phyloP scores from a whole-genome alignment of 768 basidiomycete genomes.

The Galerina marginata region DNA sequence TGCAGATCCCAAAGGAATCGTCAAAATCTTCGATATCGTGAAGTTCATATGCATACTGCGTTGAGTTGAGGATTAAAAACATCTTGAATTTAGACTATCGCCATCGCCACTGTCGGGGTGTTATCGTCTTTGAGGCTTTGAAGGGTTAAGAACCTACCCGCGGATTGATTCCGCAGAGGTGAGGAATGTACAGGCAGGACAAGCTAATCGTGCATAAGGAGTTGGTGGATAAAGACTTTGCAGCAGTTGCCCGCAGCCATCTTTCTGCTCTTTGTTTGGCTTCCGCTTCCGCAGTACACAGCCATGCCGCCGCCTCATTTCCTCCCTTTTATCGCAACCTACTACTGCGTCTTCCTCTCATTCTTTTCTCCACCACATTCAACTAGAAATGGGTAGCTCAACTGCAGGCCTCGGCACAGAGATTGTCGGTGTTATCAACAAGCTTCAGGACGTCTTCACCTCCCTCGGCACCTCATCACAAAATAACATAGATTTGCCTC shows the following conservation, averaged over 20 bases:
- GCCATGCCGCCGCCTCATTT: conserved; percentile 22
- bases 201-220: too few species aligned
- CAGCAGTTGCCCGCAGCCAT: background rate
- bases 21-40: too few species aligned
- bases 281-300: conserved; percentile 32
- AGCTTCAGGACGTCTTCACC: conserved; percentile 89
- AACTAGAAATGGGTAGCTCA: conserved; percentile 54
- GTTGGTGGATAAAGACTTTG: too few species aligned
- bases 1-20: too few species aligned
- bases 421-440: conserved; percentile 84
- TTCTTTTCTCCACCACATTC: conserved; percentile 22
- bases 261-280: conserved; percentile 28
- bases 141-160: too few species aligned
- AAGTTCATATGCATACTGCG: too few species aligned
- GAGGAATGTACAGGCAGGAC: too few species aligned
- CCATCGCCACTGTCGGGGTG: too few species aligned
- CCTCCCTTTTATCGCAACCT: conserved; percentile 23
- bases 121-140: too few species aligned
- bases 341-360: conserved; percentile 17
- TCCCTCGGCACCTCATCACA: conserved; percentile 76
- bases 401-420: conserved; percentile 78
- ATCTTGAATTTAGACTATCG: too few species aligned
- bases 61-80: too few species aligned
- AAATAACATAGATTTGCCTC: conserved; percentile 85
- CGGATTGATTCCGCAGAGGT: too few species aligned